A percentile compares a stretch with the other conserved stretches of the same genome.
Conservation (phyloP, 2,329 filamentous ascomycete genomes). For the Nannizziopsis arthrosporioides region DNA sequence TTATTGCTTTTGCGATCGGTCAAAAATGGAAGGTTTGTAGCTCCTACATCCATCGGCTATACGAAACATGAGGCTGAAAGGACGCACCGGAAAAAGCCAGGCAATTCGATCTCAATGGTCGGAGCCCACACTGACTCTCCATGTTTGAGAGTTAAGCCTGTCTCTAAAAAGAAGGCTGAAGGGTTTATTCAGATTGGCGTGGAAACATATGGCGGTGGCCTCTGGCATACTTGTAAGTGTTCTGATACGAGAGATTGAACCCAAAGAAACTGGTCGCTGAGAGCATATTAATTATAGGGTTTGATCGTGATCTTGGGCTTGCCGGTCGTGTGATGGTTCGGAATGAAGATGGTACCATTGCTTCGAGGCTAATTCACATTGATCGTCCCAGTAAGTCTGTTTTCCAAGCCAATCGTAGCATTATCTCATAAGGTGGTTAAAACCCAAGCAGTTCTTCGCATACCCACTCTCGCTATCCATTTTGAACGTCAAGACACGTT, state of each 20-base stretch:
- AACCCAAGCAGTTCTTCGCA: slow-evolving; percentile 52
- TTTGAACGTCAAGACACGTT: slow-evolving; percentile 78
- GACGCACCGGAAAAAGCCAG: slow-evolving; percentile 41
- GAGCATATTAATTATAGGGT: slow-evolving; percentile 44
- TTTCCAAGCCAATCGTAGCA: neutral
- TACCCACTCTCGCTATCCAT: slow-evolving; percentile 90
- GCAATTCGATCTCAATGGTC: slow-evolving; percentile 82
- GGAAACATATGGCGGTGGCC: slow-evolving; percentile 89
- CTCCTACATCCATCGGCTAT: slow-evolving; percentile 67
- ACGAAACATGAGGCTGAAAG: slow-evolving; percentile 47
- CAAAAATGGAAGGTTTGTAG: slow-evolving; percentile 17
- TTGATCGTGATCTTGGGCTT: slow-evolving; percentile 84
- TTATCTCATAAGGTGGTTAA: neutral
- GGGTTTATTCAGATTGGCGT: slow-evolving; percentile 92
- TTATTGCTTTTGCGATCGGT: slow-evolving; percentile 69
- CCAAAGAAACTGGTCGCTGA: neutral
- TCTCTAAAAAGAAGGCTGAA: slow-evolving; percentile 74
- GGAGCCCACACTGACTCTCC: slow-evolving; percentile 95
- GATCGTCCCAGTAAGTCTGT: slow-evolving; percentile 55
- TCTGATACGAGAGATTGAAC: neutral
- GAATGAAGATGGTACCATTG: slow-evolving; percentile 59
- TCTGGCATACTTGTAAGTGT: slow-evolving; percentile 74
- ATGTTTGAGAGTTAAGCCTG: slow-evolving; percentile 81
- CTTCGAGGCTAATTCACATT: slow-evolving; percentile 78
- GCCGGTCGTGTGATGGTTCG: slow-evolving; percentile 79